Conservation (phyloP, 2,329 filamentous ascomycete genomes). For the Myriosclerotinia duriaeana region DNA sequence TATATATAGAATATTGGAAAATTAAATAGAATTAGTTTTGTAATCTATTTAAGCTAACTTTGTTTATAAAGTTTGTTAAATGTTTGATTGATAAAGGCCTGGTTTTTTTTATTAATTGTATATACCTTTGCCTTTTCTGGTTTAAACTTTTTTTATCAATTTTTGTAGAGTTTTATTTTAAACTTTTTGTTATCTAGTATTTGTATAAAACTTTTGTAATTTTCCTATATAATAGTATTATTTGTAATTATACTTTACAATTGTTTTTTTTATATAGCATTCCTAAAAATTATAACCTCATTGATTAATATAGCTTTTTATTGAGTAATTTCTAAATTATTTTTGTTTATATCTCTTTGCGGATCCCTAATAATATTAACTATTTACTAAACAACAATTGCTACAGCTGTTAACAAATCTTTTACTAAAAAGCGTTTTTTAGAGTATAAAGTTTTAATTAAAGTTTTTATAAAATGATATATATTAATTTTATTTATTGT, state of each 20-base stretch:
- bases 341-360: too few relatives aligned
- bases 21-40: neutral
- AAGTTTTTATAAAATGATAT: too few relatives aligned
- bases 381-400: too few relatives aligned
- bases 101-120: neutral
- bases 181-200: neutral
- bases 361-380: too few relatives aligned
- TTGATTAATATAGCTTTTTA: neutral
- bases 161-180: neutral
- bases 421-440: too few relatives aligned
- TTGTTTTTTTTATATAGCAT: neutral
- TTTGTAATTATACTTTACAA: neutral
- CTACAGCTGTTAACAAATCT: too few relatives aligned
- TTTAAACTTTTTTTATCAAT: neutral
- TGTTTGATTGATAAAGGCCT: neutral
- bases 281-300: neutral
- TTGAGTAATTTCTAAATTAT: too few relatives aligned
- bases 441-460: accelerated
- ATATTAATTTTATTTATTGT: neutral
- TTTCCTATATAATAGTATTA: neutral
- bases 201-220: neutral
- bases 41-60: neutral
- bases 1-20: neutral
- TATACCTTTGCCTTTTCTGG: neutral
- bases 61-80: neutral